Conservation (phyloP, 192 early-diverging fungal genomes). For the Coemansia sp. region DNA sequence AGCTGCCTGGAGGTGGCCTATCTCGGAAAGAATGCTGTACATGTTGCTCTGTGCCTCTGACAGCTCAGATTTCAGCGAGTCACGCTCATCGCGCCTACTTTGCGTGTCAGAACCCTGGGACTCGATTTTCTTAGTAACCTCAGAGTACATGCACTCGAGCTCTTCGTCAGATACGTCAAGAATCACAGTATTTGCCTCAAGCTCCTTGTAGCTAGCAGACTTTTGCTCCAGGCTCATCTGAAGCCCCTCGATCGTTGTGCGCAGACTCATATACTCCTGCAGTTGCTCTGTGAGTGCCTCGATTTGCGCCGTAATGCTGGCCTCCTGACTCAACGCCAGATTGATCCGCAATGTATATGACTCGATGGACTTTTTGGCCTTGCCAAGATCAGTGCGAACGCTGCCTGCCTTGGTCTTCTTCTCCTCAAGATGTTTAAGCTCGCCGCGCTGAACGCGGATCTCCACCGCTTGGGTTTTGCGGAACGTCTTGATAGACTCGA, state of each 20-base stretch:
- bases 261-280: slow-evolving; percentile 46
- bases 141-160: slow-evolving; percentile 59
- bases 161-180: slow-evolving; percentile 61
- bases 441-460: slow-evolving; percentile 62
- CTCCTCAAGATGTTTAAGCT: slow-evolving; percentile 65
- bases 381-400: slow-evolving; percentile 49
- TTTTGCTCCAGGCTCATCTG: slow-evolving; percentile 42
- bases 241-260: slow-evolving; percentile 42
- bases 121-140: slow-evolving; percentile 31
- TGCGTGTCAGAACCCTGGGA: slow-evolving; percentile 40
- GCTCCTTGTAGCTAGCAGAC: slow-evolving; percentile 47
- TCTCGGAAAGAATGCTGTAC: slow-evolving; percentile 32
- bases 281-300: slow-evolving; percentile 52
- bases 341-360: slow-evolving; percentile 44
- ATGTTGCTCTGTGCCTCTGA: slow-evolving; percentile 16
- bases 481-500: slow-evolving; percentile 77
- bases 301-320: slow-evolving; percentile 50
- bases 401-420: slow-evolving; percentile 74
- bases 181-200: slow-evolving; percentile 40
- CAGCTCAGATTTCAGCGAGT: slow-evolving; percentile 17
- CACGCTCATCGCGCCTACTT: slow-evolving; percentile 25
- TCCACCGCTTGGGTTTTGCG: slow-evolving; percentile 68
- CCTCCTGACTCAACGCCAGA: slow-evolving; percentile 44
- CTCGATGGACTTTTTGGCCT: slow-evolving; percentile 49
- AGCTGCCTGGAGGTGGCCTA: slow-evolving; percentile 29